phyloP scores from a whole-genome alignment of 1,284 basidiomycete species.

The Marasmius tenuissimus region DNA sequence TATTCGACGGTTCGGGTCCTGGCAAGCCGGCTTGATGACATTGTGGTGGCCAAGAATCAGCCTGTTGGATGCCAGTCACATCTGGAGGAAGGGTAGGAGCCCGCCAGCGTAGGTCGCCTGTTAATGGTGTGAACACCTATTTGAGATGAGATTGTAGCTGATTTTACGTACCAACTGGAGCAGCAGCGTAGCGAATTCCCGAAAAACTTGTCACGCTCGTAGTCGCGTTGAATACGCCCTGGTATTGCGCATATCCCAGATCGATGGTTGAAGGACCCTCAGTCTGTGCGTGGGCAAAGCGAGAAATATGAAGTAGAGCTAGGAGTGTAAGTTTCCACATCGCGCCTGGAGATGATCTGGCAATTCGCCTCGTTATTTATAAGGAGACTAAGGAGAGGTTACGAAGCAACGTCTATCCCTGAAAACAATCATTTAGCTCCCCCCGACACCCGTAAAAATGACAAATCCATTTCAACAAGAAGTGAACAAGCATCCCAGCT shows the following conservation, averaged over 20 bases:
- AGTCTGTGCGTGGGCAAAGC: neutral
- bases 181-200: slow-evolving; percentile 16
- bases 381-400: too few species aligned
- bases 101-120: slow-evolving; percentile 9
- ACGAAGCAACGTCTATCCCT: too few species aligned
- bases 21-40: slow-evolving; percentile 38
- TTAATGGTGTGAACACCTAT: too few species aligned
- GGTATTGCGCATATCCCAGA: slow-evolving; percentile 13
- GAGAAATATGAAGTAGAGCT: too few species aligned
- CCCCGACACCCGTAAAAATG: too few species aligned
- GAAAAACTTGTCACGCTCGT: slow-evolving; percentile 12
- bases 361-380: too few species aligned
- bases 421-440: too few species aligned
- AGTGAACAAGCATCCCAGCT: too few species aligned
- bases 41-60: slow-evolving; percentile 27
- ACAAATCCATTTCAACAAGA: too few species aligned
- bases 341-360: too few species aligned
- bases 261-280: neutral
- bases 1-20: neutral
- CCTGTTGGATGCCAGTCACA: slow-evolving; percentile 14
- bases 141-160: too few species aligned
- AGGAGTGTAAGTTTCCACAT: too few species aligned
- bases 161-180: slow-evolving; percentile 12
- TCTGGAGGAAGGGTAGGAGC: slow-evolving; percentile 6
- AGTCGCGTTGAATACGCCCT: slow-evolving; percentile 7